Percentiles rank a stretch among this genome's conserved stretches.
Conservation (phyloP, 1,284 basidiomycete genomes). For the Sanguinoderma infundibulare region DNA sequence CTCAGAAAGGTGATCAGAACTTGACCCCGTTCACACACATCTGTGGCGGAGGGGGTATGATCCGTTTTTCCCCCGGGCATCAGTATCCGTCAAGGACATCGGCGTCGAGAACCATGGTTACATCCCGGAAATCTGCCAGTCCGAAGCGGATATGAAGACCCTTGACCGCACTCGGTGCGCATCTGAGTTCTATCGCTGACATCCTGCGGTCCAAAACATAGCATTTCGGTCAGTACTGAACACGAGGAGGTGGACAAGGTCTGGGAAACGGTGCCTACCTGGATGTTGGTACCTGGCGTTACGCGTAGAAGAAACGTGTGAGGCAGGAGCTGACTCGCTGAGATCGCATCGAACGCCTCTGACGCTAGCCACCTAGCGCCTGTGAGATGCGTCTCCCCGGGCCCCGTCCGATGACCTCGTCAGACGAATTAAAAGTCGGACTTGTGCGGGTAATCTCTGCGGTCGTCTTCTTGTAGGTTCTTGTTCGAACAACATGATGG, state of each 20-base stretch:
- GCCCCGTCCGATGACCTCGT: constrained; percentile 14
- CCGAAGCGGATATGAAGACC: too few species aligned
- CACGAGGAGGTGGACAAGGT: background rate
- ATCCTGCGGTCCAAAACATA: background rate
- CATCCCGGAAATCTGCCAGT: constrained; percentile 12
- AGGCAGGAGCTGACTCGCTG: background rate
- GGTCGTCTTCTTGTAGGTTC: background rate
- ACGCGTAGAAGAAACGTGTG: constrained; percentile 8
- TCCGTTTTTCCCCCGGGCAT: constrained; percentile 25
- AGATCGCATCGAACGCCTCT: constrained; percentile 9
- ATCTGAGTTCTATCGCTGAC: background rate
- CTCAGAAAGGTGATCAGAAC: constrained; percentile 6
- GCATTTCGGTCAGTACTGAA: background rate
- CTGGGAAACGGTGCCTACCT: constrained; percentile 4
- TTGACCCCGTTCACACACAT: constrained; percentile 17
- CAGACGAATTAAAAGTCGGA: constrained; percentile 11
- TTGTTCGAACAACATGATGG: background rate
- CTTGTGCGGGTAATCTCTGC: too few species aligned
- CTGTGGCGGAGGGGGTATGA: constrained; percentile 20
- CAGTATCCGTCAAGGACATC: constrained; percentile 23
- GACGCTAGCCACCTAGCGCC: constrained; percentile 1
- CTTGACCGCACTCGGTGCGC: too few species aligned
- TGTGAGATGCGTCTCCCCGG: constrained; percentile 4
- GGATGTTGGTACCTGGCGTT: constrained; percentile 17
- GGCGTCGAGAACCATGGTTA: constrained; percentile 13